Evolutionary conservation across 2,329 filamentous ascomycete genomes (phyloP), one percentile per base, ranked within the genome.

Genomic region (Aspergillus novofumigatus): DNA sequence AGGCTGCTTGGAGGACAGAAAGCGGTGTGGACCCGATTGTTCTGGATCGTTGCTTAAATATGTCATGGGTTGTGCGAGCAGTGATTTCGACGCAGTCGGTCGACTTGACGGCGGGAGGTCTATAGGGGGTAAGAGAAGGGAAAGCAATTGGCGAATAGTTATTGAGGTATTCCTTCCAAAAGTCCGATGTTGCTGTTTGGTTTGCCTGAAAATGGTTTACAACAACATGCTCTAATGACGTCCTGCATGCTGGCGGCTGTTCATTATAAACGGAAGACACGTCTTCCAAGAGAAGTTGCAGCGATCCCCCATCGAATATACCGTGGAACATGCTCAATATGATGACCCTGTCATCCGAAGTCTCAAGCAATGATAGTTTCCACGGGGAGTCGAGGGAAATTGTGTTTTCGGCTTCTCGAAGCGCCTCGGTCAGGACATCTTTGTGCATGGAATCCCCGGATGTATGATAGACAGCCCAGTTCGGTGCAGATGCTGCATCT

Each of bases 271-370:
- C 59, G 7, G 57, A 60, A 49, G 59, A 54, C 17, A 75, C 69
- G 50, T 75, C 72, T 25, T 66, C 58, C 6, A 74, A 60, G 4
- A 75, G 67, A 5, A 73, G 59, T 49, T 73, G 64, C 42, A 72
- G 48, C 1, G 72, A 75, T 3, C 69, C 71, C 47, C 72, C 73
- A 48, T 75, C 72, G 48, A 72, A 74, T 14, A 75, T 69, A 25
- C 72, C 73, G 58, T 75, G 73, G 21, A 73, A 71, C 57, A 74
- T 67, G 59, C 71, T 69, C 28, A 74, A 57, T n/a, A 72, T 53
- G 9, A 73, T 48, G 55, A 53, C 2, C 51, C 38, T 14, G 14
- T 38, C 14, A 3, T 44, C n/a, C 1, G 45, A 29, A 1, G 58
- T 54, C 26, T 54, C 49, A 5, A 69, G 28, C 3, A 69, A 42